phyloP scores from a whole-genome alignment of 331 rosid genomes.

The Rhamnella rubrinervis region DNA sequence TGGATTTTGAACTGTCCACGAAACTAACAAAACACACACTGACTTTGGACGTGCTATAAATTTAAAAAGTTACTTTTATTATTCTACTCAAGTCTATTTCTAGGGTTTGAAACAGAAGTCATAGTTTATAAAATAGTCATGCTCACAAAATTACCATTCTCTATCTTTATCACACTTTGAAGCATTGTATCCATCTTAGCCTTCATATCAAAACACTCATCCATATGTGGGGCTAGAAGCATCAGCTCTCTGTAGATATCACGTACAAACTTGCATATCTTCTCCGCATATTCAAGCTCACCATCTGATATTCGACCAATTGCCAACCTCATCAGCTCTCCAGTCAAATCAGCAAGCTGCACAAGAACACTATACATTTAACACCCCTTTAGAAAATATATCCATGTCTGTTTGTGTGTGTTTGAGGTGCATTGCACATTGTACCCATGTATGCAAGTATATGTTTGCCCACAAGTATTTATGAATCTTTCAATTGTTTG shows the following conservation, averaged over 20 bases:
- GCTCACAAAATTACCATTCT: conserved; percentile 62
- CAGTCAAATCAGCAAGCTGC: conserved; percentile 95
- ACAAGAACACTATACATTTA: conserved; percentile 25
- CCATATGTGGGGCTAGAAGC: conserved; percentile 80
- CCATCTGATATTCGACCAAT: conserved; percentile 94
- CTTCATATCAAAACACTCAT: conserved; percentile 77
- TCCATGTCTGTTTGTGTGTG: neutral
- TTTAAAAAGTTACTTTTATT: neutral
- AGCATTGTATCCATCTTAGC: conserved; percentile 89
- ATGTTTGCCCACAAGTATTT: neutral
- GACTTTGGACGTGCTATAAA: neutral
- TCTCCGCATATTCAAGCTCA: conserved; percentile 76
- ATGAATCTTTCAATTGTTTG: neutral
- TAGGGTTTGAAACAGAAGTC: neutral
- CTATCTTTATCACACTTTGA: conserved; percentile 90
- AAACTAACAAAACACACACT: neutral
- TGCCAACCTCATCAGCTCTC: conserved; percentile 97
- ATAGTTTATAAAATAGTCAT: conserved; percentile 6
- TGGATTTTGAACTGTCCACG: neutral
- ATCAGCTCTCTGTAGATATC: conserved; percentile 89
- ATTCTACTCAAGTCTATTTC: neutral
- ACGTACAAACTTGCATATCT: conserved; percentile 83
- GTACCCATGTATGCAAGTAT: neutral
- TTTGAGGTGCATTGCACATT: neutral
- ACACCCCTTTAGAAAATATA: conserved; percentile 6